Percentiles rank a stretch among this genome's conserved stretches.
Evolutionary conservation across 495 filamentous ascomycete genomes (phyloP).

Genomic region (Cercophora scortea): DNA sequence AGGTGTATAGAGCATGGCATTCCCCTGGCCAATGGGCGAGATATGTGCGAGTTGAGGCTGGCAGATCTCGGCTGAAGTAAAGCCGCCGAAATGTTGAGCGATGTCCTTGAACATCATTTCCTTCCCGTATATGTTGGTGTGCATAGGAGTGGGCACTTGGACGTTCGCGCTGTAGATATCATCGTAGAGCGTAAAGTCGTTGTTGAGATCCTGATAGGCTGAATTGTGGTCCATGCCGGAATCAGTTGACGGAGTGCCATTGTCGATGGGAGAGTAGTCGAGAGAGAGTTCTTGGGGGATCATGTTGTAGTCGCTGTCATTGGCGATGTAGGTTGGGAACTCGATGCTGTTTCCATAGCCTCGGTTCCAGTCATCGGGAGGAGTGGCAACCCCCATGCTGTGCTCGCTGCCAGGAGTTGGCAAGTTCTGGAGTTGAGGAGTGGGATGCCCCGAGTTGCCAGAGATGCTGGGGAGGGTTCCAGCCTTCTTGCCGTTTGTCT

Average conservation of each 20-base stretch:
- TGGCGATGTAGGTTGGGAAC: slow-evolving; percentile 34
- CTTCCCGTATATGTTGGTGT: slow-evolving; percentile 19
- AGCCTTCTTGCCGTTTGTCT: slow-evolving; percentile 65
- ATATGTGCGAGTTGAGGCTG: slow-evolving; percentile 40
- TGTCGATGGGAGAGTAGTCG: slow-evolving; percentile 41
- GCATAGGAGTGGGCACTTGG: slow-evolving; percentile 30
- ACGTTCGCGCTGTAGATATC: slow-evolving; percentile 49
- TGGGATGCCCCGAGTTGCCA: slow-evolving; percentile 34
- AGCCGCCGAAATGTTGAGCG: slow-evolving; percentile 23
- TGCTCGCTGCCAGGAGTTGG: slow-evolving; percentile 39
- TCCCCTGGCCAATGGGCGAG: slow-evolving; percentile 55
- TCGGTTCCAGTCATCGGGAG: slow-evolving; percentile 32
- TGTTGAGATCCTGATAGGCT: slow-evolving; percentile 37
- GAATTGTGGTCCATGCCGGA: slow-evolving; percentile 36
- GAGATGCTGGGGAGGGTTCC: slow-evolving; percentile 20
- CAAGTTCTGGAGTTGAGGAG: slow-evolving; percentile 48
- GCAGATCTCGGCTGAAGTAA: slow-evolving; percentile 26
- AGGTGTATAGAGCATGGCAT: slow-evolving; percentile 57
- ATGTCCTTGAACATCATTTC: slow-evolving; percentile 23
- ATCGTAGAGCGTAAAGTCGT: slow-evolving; percentile 40
- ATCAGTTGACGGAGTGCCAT: slow-evolving; percentile 38
- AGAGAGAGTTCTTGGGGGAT: slow-evolving; percentile 39
- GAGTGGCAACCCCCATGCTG: slow-evolving; percentile 33
- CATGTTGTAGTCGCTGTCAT: slow-evolving; percentile 26
- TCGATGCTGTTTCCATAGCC: slow-evolving; percentile 24